Base-by-base conservation (phyloP, 2,329 filamentous ascomycete species). In the Dothistroma pini region DNA sequence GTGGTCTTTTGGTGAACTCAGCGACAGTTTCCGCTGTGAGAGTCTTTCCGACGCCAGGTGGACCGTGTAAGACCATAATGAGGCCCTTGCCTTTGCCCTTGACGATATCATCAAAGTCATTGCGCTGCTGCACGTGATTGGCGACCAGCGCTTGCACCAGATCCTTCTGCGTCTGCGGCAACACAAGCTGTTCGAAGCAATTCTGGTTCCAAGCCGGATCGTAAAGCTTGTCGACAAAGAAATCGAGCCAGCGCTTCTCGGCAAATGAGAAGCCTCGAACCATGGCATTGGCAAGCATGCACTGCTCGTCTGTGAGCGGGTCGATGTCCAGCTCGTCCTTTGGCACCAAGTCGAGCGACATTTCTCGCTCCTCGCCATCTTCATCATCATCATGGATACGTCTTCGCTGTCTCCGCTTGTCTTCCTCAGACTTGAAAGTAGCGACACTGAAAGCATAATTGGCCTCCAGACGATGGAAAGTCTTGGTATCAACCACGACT, bases 21-120 rank as follows among this genome's bases (percentile, higher is more conserved):
- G 76, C 75, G 0, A 77, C 65, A 0, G 69, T 70, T 56, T 79
- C 76, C 2, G 76, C 77, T 0, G 76, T 78, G 14, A 76, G 59
- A 0, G 75, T 79, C 63, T 79, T 79, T 25, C 76, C 76, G 0
- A 75, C 71, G 1, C 76, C 77, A 10, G 61, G 75, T n/a, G 71
- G 71, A 0, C 77, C 76, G 32, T 74, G 72, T 0, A 79, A 63
- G 0, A 78, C 70, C 21, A 62, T 41, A 21, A 76, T 67, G 0
- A 78, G 65, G 0, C 76, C 77, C 56, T 76, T 76, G 44, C 77
- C 76, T 63, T 78, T 78, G 57, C 69, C 68, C 48, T 71, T 69
- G 31, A 73, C 67, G 44, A 73, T 68, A 54, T 73, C 71, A 47
- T 72, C 71, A 41, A 72, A 69, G 50, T 68, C 67, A 58, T 51